Evolutionary conservation across 2,329 filamentous ascomycete genomes (phyloP).

Genomic region (Camillea tinctor): DNA sequence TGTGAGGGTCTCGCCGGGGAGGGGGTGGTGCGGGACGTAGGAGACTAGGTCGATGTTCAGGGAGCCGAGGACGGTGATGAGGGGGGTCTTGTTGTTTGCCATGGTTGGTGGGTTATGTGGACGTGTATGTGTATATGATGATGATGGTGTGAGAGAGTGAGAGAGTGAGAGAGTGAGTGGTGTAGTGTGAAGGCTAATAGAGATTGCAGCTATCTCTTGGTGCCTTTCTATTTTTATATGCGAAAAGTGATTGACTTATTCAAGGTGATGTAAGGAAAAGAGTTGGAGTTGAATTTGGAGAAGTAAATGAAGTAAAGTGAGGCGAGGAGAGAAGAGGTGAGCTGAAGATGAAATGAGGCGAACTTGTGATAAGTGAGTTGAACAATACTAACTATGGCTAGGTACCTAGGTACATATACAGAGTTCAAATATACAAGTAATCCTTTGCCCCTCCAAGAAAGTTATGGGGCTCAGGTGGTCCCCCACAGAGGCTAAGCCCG

Average conservation of each 20-base stretch:
- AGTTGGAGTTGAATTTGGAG: background rate
- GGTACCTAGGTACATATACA: too few relatives aligned
- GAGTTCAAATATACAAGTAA: too few relatives aligned
- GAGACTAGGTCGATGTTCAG: conserved; percentile 94
- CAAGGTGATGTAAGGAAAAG: too few relatives aligned
- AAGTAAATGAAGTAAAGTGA: background rate
- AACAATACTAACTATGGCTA: background rate
- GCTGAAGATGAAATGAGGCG: background rate
- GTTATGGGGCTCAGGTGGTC: background rate
- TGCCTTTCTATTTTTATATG: background rate
- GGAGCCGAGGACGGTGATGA: conserved; percentile 84
- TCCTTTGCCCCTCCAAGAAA: background rate
- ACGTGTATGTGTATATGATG: background rate
- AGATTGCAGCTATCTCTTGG: too few relatives aligned
- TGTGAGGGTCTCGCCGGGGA: conserved; percentile 83
- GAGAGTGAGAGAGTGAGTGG: too few relatives aligned
- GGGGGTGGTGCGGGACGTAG: conserved; percentile 78
- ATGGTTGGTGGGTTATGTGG: conserved; percentile 10
- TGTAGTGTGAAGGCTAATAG: too few relatives aligned
- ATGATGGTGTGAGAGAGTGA: background rate
- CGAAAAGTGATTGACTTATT: background rate
- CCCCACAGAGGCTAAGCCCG: background rate
- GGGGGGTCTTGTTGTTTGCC: conserved; percentile 31
- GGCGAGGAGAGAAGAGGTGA: background rate
- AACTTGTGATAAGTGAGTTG: background rate